Evolutionary conservation across 2,329 filamentous ascomycete species (phyloP).

Genomic region (Fusarium verticillioides): DNA sequence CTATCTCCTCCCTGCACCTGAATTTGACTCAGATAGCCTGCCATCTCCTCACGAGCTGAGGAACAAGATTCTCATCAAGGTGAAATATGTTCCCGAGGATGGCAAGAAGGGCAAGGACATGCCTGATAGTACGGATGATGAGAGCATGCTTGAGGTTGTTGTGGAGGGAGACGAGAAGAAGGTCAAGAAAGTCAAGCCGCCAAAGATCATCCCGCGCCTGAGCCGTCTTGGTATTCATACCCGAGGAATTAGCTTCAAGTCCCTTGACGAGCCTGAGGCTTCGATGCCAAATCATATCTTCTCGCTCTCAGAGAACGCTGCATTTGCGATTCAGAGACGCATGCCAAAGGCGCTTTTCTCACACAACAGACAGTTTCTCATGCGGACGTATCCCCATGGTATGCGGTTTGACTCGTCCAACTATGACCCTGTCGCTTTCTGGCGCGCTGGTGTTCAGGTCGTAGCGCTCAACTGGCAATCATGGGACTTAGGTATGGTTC

Average conservation of each 20-base stretch:
- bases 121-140: not conserved
- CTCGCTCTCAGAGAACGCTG: conserved; percentile 85
- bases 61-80: conserved; percentile 85
- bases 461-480: conserved; percentile 97
- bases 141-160: conserved; percentile 1
- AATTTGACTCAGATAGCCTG: conserved; percentile 57
- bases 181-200: conserved; percentile 4
- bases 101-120: not conserved
- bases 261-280: conserved; percentile 44
- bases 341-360: conserved; percentile 77
- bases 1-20: conserved; percentile 72
- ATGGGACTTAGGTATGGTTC: conserved; percentile 90
- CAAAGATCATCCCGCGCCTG: not conserved
- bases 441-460: conserved; percentile 96
- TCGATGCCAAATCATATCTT: conserved; percentile 76
- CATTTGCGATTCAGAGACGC: conserved; percentile 67
- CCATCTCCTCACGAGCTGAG: conserved; percentile 77
- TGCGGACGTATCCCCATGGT: conserved; percentile 88
- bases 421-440: conserved; percentile 89
- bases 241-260: conserved; percentile 13
- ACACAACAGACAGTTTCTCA: conserved; percentile 87
- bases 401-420: conserved; percentile 86
- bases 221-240: conserved; percentile 13
- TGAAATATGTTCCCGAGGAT: conserved; percentile 59
- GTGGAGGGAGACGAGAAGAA: conserved; percentile 1